Evolutionary conservation across 176 grass and related monocot species (phyloP), one percentile per base, ranked within the genome.

Genomic region (Rhynchospora tenuis): DNA sequence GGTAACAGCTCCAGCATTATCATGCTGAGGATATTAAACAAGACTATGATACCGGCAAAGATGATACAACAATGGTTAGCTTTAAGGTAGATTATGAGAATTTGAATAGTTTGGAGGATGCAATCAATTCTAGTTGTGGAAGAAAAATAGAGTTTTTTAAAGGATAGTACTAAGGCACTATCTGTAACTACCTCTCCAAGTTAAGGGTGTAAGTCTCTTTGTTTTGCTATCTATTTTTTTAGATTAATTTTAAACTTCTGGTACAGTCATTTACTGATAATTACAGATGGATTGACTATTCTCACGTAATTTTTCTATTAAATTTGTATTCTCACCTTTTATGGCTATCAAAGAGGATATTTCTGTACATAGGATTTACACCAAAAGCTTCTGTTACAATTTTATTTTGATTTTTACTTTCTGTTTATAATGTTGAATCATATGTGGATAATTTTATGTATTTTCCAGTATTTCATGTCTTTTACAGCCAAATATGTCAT

Each of bases 11-110:
- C 27, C 93, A 93, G n/a, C 85, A 86, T 92, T 99, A 92, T 65
- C 80, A 95, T 89, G 96, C 70, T 20, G 93, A 95, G 86, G 96
- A 90, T 86, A 95, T 99, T 56, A 90, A 99, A 71, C 93, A 95
- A 71, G 93, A 99, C 57, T 93, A 99, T n/a, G 96, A 99, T 81
- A 99, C 89, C 64, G 93, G 91, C 59, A 93, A 95, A 83, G 91
- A 99, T 89, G 88, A 89, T 86, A 91, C 82, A 14, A 92, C 94
- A 80, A 89, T 95, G 80, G 93, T 93, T 71, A 95, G 90, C 55
- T 99, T 95, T 83, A 93, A 85, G 91, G 80, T 91, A 56, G 93
- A 89, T 77, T 91, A 90, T 90, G 93, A 93, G 86, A 99, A 95
- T 77, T 82, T 90, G 33, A 88, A 88, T 29, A 87, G 79, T 86